Conservation (phyloP, 768 basidiomycete species). For the Baorangia bicolor region DNA sequence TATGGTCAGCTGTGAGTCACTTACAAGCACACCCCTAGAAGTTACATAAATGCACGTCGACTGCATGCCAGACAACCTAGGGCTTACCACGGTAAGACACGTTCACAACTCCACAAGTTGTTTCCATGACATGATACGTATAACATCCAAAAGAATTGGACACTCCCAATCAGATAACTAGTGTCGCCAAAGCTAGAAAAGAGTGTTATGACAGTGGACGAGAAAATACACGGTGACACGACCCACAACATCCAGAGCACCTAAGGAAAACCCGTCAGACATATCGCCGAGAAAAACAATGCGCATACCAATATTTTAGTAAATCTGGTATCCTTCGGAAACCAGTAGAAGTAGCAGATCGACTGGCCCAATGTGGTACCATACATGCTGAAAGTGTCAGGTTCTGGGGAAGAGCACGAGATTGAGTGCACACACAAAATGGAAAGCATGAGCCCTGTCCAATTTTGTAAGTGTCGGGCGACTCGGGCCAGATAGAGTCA, state of each 20-base stretch:
- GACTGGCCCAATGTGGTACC: slow-evolving; percentile 9
- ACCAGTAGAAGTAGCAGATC: slow-evolving; percentile 6
- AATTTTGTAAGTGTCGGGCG: neutral
- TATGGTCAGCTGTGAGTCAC: too few relatives aligned
- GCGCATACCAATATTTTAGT: slow-evolving; percentile 4
- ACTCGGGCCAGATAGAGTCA: too few relatives aligned
- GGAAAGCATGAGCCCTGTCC: slow-evolving; percentile 3
- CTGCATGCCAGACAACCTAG: too few relatives aligned
- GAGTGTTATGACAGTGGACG: neutral
- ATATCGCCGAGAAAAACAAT: neutral
- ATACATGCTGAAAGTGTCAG: slow-evolving; percentile 7
- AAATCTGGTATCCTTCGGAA: slow-evolving; percentile 1
- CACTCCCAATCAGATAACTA: slow-evolving; percentile 1
- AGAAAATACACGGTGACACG: neutral
- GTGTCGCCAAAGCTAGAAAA: slow-evolving; percentile 5
- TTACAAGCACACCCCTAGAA: too few relatives aligned
- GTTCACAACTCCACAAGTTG: neutral
- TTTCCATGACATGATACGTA: slow-evolving; percentile 3
- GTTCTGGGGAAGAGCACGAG: neutral
- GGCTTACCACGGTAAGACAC: slow-evolving; percentile 5
- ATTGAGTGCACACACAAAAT: neutral
- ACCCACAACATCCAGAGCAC: slow-evolving; percentile 1
- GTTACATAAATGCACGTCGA: too few relatives aligned
- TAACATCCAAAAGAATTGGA: slow-evolving; percentile 5
- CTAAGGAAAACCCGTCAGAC: neutral